Percentiles rank a stretch among this genome's conserved stretches.
Evolutionary conservation across 1,139 yeast species (phyloP).

Genomic region (Hyphopichia khmerensis): DNA sequence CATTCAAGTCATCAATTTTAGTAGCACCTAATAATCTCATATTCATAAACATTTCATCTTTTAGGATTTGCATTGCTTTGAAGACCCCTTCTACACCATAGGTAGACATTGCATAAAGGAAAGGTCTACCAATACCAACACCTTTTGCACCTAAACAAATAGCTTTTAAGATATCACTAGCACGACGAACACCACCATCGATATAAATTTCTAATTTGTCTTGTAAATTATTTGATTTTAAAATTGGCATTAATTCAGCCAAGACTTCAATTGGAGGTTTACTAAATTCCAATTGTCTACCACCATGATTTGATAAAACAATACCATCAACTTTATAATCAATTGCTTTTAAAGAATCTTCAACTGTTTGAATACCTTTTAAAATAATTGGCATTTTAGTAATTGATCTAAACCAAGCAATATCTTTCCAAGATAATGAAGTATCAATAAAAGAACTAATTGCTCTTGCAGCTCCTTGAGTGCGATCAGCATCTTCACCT

Average conservation of each 20-base stretch:
- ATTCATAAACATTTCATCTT: constrained; percentile 81
- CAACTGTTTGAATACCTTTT: constrained; percentile 71
- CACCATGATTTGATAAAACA: constrained; percentile 72
- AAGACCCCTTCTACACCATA: constrained; percentile 80
- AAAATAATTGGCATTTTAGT: constrained; percentile 67
- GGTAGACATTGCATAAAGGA: constrained; percentile 67
- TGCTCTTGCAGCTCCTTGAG: constrained; percentile 88
- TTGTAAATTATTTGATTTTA: constrained; percentile 44
- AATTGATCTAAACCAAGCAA: constrained; percentile 54
- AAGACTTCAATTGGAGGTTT: constrained; percentile 68
- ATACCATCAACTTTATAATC: constrained; percentile 64
- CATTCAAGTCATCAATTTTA: constrained; percentile 60
- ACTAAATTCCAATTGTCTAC: constrained; percentile 68
- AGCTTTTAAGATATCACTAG: constrained; percentile 66
- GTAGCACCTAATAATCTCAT: constrained; percentile 86
- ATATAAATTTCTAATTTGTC: constrained; percentile 53
- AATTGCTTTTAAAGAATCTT: constrained; percentile 64
- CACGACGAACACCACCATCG: constrained; percentile 72
- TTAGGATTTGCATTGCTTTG: constrained; percentile 72
- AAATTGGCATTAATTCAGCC: constrained; percentile 59
- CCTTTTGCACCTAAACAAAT: constrained; percentile 70
- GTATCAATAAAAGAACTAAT: constrained; percentile 84
- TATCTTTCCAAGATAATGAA: constrained; percentile 61
- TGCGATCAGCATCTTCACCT: constrained; percentile 60
- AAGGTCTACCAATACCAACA: constrained; percentile 74